A percentile compares a stretch with the other conserved stretches of the same genome.
phyloP scores from a whole-genome alignment of 2,329 filamentous ascomycete genomes.

The Curvularia sp. region DNA sequence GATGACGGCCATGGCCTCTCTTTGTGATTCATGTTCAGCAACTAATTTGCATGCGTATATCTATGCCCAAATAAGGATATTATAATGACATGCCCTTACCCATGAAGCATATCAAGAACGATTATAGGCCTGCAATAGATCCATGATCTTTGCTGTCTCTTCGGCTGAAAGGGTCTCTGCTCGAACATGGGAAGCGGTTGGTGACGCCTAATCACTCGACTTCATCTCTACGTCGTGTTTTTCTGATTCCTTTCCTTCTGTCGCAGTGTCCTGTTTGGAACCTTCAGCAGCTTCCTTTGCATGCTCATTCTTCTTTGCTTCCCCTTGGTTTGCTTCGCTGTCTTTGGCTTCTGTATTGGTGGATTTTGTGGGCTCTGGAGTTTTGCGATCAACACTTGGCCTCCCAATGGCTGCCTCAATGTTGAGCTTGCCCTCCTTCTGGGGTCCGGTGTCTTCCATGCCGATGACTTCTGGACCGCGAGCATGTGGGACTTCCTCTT shows the following conservation, averaged over 20 bases:
- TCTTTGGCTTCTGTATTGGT: constrained; percentile 21
- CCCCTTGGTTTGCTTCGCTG: constrained; percentile 32
- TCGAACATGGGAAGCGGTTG: not conserved
- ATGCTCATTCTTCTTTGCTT: not conserved
- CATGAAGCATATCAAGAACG: not conserved
- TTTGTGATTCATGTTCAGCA: not conserved
- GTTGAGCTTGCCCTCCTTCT: constrained; percentile 63
- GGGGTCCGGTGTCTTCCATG: constrained; percentile 84
- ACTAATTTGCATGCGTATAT: not conserved
- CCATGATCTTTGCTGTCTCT: not conserved
- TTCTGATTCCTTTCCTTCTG: constrained; percentile 1
- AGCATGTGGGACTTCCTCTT: constrained; percentile 74
- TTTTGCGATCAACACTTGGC: constrained; percentile 43
- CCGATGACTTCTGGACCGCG: constrained; percentile 86
- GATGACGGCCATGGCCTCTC: not conserved
- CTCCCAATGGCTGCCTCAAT: constrained; percentile 49
- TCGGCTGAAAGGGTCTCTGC: not conserved
- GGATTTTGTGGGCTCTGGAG: constrained; percentile 28
- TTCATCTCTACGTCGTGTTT: constrained; percentile 20
- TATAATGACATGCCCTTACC: not conserved
- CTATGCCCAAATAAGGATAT: not conserved
- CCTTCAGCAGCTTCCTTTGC: not conserved
- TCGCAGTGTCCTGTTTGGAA: constrained; percentile 1
- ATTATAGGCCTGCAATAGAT: not conserved
- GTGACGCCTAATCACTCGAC: constrained; percentile 18